These are phyloP conservation scores for Jaltomata sinuosa DNA, from an alignment of 257 asterid genomes.

Conservation along the genomic window DNA sequence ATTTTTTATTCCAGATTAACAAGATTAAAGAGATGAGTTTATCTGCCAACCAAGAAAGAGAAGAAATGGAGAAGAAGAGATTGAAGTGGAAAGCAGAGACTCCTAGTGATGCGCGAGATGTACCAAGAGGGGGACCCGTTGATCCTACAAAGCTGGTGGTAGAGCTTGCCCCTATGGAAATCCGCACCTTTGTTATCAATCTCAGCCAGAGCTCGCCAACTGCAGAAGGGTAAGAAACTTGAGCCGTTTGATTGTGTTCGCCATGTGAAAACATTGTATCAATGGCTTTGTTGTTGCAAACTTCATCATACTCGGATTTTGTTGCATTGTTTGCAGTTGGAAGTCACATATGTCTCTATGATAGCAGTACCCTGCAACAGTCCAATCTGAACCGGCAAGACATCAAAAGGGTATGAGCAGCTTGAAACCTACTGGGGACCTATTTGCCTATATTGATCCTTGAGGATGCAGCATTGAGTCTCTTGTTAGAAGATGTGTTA, in stretches of 20 bases:
- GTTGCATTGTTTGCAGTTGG: neutral
- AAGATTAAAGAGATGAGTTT: slow-evolving; percentile 12
- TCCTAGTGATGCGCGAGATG: neutral
- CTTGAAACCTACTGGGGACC: neutral
- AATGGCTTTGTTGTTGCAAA: neutral
- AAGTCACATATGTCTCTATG: neutral
- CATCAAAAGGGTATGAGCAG: neutral
- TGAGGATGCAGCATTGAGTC: neutral
- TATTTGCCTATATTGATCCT: neutral
- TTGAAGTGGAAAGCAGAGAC: slow-evolving; percentile 8
- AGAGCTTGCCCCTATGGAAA: slow-evolving; percentile 84
- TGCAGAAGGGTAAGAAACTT: neutral
- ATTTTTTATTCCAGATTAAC: neutral
- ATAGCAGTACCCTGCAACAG: neutral
- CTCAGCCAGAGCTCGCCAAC: slow-evolving; percentile 17
- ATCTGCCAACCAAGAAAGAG: slow-evolving; percentile 18
- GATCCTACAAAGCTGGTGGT: slow-evolving; percentile 49
- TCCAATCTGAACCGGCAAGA: neutral
- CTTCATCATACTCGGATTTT: neutral
- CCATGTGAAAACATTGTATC: neutral
- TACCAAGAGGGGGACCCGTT: slow-evolving; percentile 52
- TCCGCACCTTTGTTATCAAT: slow-evolving; percentile 60
- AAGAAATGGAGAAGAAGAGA: slow-evolving; percentile 20
- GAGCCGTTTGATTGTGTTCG: neutral
- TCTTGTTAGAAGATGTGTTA: neutral